phyloP scores from a whole-genome alignment of 2,329 filamentous ascomycete species.

The Reticulascus tulasneorum region DNA sequence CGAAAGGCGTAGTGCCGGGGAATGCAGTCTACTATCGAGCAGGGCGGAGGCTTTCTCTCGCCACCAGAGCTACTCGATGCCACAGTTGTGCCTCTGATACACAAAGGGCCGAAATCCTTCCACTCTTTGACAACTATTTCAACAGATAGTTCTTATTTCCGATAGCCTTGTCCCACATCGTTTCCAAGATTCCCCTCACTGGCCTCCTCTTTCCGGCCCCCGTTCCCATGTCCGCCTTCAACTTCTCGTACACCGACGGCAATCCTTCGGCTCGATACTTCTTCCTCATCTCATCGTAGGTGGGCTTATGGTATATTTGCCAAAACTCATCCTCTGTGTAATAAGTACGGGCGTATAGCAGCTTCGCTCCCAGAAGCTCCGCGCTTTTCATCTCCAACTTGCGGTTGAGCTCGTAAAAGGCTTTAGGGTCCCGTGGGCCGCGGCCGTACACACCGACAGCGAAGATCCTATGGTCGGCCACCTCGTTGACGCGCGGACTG shows the following conservation, averaged over 20 bases:
- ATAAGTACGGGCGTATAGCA: constrained; percentile 83
- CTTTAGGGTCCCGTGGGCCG: constrained; percentile 51
- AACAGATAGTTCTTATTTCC: no score
- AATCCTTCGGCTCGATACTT: constrained; percentile 61
- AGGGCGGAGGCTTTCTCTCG: no score
- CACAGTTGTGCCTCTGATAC: no score
- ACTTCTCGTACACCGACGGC: constrained; percentile 69
- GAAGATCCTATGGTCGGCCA: constrained; percentile 37
- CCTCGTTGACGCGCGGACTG: no score
- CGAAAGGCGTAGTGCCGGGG: no score
- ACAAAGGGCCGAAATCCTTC: no score
- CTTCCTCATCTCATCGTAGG: constrained; percentile 58
- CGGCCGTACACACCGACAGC: constrained; percentile 76
- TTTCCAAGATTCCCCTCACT: no score
- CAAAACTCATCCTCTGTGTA: constrained; percentile 72
- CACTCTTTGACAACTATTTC: no score
- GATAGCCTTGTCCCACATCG: no score
- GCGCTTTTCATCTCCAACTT: constrained; percentile 66
- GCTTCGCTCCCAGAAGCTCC: constrained; percentile 74
- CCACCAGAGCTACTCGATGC: no score
- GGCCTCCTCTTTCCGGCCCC: constrained; percentile 32
- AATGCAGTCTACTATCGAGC: no score
- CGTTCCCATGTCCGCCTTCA: constrained; percentile 50
- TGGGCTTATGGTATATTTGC: constrained; percentile 53
- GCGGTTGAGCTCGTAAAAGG: constrained; percentile 68